Conservation (phyloP, 202 grass and related monocot genomes). For the Panicum virgatum region DNA sequence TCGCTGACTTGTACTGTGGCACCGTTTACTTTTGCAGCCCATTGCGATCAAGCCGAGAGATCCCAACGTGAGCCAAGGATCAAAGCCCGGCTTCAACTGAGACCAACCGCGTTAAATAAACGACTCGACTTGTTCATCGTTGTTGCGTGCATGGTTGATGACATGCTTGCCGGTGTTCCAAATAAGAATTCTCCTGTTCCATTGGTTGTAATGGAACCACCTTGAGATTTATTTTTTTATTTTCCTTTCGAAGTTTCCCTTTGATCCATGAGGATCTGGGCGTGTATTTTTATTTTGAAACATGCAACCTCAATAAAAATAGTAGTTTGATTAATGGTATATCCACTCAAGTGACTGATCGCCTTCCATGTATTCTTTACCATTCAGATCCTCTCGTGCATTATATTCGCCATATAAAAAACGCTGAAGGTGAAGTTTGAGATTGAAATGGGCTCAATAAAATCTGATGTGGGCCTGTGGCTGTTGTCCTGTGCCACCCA, state of each 20-base stretch:
- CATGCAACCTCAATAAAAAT: neutral
- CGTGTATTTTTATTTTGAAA: neutral
- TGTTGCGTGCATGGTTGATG: neutral
- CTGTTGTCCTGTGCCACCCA: no score
- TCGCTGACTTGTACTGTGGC: neutral
- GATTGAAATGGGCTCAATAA: no score
- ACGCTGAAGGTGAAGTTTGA: no score
- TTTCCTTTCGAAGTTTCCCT: neutral
- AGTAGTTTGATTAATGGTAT: no score
- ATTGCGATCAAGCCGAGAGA: constrained; percentile 35
- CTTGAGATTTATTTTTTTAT: neutral
- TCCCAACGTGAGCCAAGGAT: neutral
- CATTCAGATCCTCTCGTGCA: no score
- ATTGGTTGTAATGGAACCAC: neutral
- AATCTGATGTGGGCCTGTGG: no score
- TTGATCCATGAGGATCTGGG: neutral
- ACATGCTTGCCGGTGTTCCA: neutral
- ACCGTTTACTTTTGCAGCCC: neutral
- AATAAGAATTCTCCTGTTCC: neutral
- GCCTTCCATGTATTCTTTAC: no score
- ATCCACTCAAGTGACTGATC: no score
- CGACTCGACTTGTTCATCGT: neutral
- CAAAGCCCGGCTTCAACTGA: neutral
- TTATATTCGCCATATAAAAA: no score
- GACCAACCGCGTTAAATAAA: no score